A percentile compares a stretch with the other conserved stretches of the same genome.
Evolutionary conservation across 2,329 filamentous ascomycete genomes (phyloP).

Genomic region (Fusarium floridanum): DNA sequence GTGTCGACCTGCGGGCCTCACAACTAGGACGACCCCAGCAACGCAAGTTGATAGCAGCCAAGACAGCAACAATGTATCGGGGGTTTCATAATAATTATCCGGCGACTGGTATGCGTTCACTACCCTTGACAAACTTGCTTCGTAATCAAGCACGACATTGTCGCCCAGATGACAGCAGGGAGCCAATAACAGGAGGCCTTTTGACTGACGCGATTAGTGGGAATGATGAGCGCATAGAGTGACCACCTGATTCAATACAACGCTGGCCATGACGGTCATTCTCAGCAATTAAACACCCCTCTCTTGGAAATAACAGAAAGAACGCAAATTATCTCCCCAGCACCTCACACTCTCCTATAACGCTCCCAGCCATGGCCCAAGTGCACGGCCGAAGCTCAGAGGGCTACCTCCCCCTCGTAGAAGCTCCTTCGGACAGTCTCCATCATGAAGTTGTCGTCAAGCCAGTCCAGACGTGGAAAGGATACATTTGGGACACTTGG

Average conservation of each 20-base stretch:
- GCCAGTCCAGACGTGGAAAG: slow-evolving; percentile 47
- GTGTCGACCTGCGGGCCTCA: no score
- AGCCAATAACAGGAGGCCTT: not conserved
- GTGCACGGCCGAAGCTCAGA: not conserved
- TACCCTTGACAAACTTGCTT: not conserved
- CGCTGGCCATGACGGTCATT: not conserved
- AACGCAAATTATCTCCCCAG: not conserved
- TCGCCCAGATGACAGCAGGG: not conserved
- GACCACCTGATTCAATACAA: not conserved
- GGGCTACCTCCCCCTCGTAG: not conserved
- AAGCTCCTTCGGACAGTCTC: not conserved
- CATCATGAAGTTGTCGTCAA: not conserved
- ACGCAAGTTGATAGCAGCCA: not conserved
- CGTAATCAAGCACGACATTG: not conserved
- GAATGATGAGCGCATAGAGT: slow-evolving; percentile 24
- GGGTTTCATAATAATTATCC: not conserved
- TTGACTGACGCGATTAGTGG: slow-evolving; percentile 31
- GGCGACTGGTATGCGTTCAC: not conserved
- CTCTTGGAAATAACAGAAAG: not conserved
- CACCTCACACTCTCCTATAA: not conserved
- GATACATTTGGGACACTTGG: slow-evolving; percentile 54
- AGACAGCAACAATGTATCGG: not conserved
- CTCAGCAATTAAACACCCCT: not conserved
- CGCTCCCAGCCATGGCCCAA: not conserved
- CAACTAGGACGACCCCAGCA: not conserved